Percentiles rank a stretch among this genome's conserved stretches.
These are phyloP conservation scores for Sphaerulina vaccinii DNA, from an alignment of 2,329 filamentous ascomycete species.

Conservation along the genomic window DNA sequence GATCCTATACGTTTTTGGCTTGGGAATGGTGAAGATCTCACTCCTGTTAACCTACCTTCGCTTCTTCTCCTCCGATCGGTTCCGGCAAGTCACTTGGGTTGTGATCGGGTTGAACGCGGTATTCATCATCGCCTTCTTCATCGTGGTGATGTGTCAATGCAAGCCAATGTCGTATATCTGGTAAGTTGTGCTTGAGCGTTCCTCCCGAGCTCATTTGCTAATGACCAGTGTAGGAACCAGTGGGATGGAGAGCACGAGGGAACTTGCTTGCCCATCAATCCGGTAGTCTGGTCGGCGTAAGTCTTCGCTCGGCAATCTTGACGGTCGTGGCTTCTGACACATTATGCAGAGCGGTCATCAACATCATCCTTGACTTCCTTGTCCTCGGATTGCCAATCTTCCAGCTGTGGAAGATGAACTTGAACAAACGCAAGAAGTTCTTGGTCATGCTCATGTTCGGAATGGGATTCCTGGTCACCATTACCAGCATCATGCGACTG, in stretches of 20 bases:
- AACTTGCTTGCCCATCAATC: background rate
- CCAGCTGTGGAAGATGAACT: conserved; percentile 10
- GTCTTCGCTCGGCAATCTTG: background rate
- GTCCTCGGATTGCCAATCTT: conserved; percentile 1
- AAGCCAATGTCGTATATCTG: conserved; percentile 10
- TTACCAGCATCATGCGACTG: conserved; percentile 5
- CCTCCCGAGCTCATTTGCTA: background rate
- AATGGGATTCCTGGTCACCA: conserved; percentile 2
- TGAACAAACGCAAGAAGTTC: conserved; percentile 8
- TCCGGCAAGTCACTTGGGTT: conserved; percentile 13
- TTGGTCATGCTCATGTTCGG: conserved; percentile 13
- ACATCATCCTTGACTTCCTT: conserved; percentile 5
- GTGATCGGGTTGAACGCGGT: conserved; percentile 8
- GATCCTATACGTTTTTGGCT: conserved; percentile 7
- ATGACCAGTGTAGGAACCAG: background rate
- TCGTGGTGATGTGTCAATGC: conserved; percentile 14
- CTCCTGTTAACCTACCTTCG: conserved; percentile 17
- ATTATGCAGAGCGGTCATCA: background rate
- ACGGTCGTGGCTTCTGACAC: background rate
- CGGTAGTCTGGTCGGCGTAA: conserved; percentile 1
- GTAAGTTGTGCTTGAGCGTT: background rate
- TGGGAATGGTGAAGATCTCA: conserved; percentile 17
- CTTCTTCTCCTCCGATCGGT: conserved; percentile 13
- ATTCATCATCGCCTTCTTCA: conserved; percentile 10
- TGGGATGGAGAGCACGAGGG: conserved; percentile 12